A percentile compares a stretch with the other conserved stretches of the same genome.
Conservation (phyloP, 371 early-diverging fungal genomes). For the Neoconidiobolus thromboides region DNA sequence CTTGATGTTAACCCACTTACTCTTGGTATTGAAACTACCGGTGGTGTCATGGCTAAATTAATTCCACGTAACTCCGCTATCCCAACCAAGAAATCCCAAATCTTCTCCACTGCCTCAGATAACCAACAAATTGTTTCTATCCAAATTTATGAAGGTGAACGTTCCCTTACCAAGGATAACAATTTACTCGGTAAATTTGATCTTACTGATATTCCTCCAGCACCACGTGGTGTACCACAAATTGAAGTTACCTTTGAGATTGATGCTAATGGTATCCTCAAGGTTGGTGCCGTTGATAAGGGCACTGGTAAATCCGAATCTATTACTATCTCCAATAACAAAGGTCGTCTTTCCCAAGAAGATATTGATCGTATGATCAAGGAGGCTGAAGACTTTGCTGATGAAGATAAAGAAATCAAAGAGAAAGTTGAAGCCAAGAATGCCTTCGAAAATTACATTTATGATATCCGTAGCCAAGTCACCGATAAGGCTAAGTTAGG, state of each 20-base stretch:
- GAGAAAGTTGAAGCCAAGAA: slow-evolving; percentile 77
- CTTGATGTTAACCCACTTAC: slow-evolving; percentile 84
- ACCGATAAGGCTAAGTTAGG: slow-evolving; percentile 38
- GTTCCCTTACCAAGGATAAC: slow-evolving; percentile 91
- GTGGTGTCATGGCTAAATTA: slow-evolving; percentile 92
- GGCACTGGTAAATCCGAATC: slow-evolving; percentile 84
- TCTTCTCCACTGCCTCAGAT: slow-evolving; percentile 95
- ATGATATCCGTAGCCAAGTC: slow-evolving; percentile 59
- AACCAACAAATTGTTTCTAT: slow-evolving; percentile 97
- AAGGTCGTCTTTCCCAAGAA: slow-evolving; percentile 92
- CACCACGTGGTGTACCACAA: slow-evolving; percentile 94
- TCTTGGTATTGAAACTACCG: slow-evolving; percentile 92
- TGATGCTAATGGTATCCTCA: slow-evolving; percentile 95
- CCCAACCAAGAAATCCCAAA: slow-evolving; percentile 93
- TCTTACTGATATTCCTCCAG: slow-evolving; percentile 86
- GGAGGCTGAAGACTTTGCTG: slow-evolving; percentile 93
- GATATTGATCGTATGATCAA: slow-evolving; percentile 93
- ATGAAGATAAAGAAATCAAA: slow-evolving; percentile 81
- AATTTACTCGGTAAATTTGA: slow-evolving; percentile 93
- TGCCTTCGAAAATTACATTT: slow-evolving; percentile 83
- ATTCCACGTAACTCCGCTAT: slow-evolving; percentile 95
- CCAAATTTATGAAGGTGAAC: slow-evolving; percentile 89
- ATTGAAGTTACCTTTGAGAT: slow-evolving; percentile 97
- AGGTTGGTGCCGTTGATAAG: slow-evolving; percentile 91
- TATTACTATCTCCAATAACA: slow-evolving; percentile 96